phyloP scores from a whole-genome alignment of 2,329 filamentous ascomycete species.

The Colletotrichum gigasporum region DNA sequence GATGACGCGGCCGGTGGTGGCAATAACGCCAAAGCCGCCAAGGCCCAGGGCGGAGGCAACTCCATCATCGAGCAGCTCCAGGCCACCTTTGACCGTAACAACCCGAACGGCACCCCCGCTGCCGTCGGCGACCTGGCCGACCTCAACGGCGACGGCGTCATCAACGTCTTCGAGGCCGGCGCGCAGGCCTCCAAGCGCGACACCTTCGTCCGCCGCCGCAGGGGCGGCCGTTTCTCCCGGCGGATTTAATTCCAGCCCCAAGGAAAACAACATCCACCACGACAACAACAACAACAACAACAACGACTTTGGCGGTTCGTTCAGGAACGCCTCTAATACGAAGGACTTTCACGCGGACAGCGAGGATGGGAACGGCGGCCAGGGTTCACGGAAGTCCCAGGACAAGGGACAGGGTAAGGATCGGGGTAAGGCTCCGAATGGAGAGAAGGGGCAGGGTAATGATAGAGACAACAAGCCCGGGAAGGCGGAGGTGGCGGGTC shows the following conservation, averaged over 20 bases:
- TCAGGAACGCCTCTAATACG: not conserved
- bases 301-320: not conserved
- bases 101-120: conserved; percentile 5
- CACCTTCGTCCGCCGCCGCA: not conserved
- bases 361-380: not conserved
- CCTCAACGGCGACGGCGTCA: not conserved
- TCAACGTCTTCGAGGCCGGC: conserved; percentile 32
- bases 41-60: not conserved
- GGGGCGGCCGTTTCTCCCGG: not conserved
- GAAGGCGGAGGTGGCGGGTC: too few species aligned
- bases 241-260: not conserved
- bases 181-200: not conserved
- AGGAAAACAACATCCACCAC: too few species aligned
- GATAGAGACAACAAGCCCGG: too few species aligned
- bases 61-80: conserved; percentile 16
- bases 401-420: too few species aligned
- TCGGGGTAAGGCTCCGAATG: too few species aligned
- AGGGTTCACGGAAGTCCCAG: too few species aligned
- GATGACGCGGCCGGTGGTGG: not conserved
- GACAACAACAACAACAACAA: too few species aligned
- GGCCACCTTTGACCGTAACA: conserved; percentile 11
- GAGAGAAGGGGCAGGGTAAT: too few species aligned
- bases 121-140: not conserved
- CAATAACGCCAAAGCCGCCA: not conserved
- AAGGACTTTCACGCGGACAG: not conserved